Conservation (phyloP, 768 basidiomycete species). For the Ramaria sp. region DNA sequence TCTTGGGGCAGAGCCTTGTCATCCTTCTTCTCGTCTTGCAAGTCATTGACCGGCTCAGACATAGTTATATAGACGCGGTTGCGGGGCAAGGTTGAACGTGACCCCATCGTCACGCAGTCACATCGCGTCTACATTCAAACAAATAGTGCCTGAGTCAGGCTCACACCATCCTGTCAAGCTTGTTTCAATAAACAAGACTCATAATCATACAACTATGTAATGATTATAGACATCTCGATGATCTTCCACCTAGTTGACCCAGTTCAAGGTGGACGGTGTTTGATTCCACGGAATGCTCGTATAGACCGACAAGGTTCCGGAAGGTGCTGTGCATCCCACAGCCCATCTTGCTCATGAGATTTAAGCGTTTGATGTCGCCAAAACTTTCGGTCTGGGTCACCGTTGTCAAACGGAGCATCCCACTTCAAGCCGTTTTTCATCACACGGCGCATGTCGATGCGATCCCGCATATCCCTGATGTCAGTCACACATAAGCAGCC, state of each 20-base stretch:
- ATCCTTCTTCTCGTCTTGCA: constrained; percentile 24
- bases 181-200: too few relatives aligned
- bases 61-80: constrained; percentile 24
- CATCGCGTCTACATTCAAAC: too few relatives aligned
- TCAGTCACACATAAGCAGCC: neutral
- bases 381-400: constrained; percentile 37
- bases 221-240: too few relatives aligned
- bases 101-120: neutral
- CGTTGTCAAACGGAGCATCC: constrained; percentile 34
- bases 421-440: constrained; percentile 40
- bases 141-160: too few relatives aligned
- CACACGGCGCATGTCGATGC: constrained; percentile 47
- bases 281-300: constrained; percentile 11
- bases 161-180: neutral
- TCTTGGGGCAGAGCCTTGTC: constrained; percentile 22
- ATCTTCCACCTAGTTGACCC: too few relatives aligned
- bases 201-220: neutral
- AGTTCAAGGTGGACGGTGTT: neutral
- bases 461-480: constrained; percentile 64
- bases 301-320: constrained; percentile 32
- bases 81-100: neutral
- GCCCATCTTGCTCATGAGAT: neutral
- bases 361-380: constrained; percentile 33
- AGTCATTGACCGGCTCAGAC: constrained; percentile 36
- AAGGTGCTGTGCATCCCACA: constrained; percentile 10